Percentiles rank a stretch among this genome's conserved stretches.
Conservation (phyloP, 495 filamentous ascomycete species). For the Penicillium pulvis region DNA sequence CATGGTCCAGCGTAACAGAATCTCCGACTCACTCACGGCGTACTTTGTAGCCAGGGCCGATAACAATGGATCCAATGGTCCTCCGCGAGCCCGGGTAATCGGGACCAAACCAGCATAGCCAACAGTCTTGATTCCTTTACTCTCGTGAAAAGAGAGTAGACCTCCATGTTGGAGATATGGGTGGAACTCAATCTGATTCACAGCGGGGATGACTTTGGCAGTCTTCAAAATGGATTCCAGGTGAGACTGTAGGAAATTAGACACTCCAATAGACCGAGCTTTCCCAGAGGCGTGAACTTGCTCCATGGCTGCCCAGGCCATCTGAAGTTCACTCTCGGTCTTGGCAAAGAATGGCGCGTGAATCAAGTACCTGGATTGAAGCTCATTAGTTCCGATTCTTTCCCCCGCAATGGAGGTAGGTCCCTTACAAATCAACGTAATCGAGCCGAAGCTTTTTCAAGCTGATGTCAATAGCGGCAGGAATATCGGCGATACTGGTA, state of each 20-base stretch:
- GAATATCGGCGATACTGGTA: conserved; percentile 58
- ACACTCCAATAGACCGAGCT: conserved; percentile 79
- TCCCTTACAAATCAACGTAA: conserved; percentile 73
- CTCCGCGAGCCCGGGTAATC: conserved; percentile 62
- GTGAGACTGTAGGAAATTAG: conserved; percentile 72
- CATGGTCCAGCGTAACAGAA: conserved; percentile 75
- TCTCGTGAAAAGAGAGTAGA: conserved; percentile 65
- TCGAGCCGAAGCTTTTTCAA: conserved; percentile 73
- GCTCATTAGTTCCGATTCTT: neutral
- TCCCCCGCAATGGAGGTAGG: neutral
- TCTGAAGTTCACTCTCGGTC: conserved; percentile 62
- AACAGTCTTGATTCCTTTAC: conserved; percentile 66
- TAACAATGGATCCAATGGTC: conserved; percentile 67
- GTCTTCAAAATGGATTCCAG: conserved; percentile 69
- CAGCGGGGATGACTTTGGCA: conserved; percentile 61
- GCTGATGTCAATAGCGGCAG: conserved; percentile 66
- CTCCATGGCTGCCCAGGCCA: conserved; percentile 78
- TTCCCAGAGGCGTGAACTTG: conserved; percentile 66
- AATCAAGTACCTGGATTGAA: conserved; percentile 64
- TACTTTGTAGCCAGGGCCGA: conserved; percentile 72
- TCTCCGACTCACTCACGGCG: conserved; percentile 67
- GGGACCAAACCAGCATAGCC: conserved; percentile 73
- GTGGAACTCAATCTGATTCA: conserved; percentile 91
- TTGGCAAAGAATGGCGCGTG: conserved; percentile 73
- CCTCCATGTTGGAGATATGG: conserved; percentile 78